Conservation (phyloP, 2,329 filamentous ascomycete genomes). For the Neophaeococcomyces mojaviensis region DNA sequence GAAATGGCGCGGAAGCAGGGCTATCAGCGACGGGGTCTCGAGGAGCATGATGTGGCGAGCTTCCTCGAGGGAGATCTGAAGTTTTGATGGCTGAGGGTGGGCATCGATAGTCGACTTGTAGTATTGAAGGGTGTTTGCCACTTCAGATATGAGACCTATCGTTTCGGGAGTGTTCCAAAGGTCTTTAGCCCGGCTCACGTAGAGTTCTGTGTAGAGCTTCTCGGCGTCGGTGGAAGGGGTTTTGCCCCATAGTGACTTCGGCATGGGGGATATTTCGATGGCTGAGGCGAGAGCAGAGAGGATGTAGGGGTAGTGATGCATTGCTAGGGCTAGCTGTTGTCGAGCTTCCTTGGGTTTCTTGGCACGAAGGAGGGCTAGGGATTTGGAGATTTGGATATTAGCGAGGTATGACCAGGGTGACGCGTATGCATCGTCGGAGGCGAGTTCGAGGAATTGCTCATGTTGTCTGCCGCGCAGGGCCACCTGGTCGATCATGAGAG, state of each 20-base stretch:
- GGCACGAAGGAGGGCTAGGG: conserved; percentile 67
- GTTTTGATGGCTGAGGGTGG: conserved; percentile 31
- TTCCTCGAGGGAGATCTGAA: conserved; percentile 48
- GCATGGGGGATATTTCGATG: conserved; percentile 65
- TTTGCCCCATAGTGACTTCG: conserved; percentile 75
- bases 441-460: conserved; percentile 65
- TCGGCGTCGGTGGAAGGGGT: conserved; percentile 58
- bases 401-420: conserved; percentile 50
- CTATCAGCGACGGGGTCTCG: conserved; percentile 63
- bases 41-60: conserved; percentile 73
- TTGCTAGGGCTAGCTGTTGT: conserved; percentile 57
- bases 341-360: conserved; percentile 60
- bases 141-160: conserved; percentile 60
- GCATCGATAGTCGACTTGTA: conserved; percentile 36
- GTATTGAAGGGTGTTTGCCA: conserved; percentile 50
- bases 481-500: conserved; percentile 73
- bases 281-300: conserved; percentile 73
- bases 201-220: conserved; percentile 65
- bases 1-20: conserved; percentile 58
- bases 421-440: conserved; percentile 45
- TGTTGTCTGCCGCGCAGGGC: conserved; percentile 74
- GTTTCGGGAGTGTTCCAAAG: conserved; percentile 77
- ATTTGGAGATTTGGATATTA: conserved; percentile 68
- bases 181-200: conserved; percentile 68
- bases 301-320: conserved; percentile 74